Percentiles rank a stretch among this genome's conserved stretches.
phyloP scores from a whole-genome alignment of 2,329 filamentous ascomycete genomes.

The Dactylellina haptotyla region DNA sequence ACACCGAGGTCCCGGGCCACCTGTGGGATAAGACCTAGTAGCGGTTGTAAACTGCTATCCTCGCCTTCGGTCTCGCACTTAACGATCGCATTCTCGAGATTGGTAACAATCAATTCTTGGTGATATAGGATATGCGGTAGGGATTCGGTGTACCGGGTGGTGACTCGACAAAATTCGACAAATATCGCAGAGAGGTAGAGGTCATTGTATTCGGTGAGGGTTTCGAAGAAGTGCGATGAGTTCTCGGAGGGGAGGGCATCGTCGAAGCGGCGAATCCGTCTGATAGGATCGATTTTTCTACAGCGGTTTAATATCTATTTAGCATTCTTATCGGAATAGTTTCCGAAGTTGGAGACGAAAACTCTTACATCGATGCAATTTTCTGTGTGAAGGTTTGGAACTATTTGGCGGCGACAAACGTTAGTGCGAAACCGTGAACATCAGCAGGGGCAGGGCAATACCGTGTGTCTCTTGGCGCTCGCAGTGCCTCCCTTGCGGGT shows the following conservation, averaged over 20 bases:
- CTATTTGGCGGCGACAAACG: conserved; percentile 31
- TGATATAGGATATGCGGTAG: conserved; percentile 92
- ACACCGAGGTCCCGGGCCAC: conserved; percentile 93
- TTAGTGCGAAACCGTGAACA: conserved; percentile 9
- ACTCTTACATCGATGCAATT: conserved; percentile 57
- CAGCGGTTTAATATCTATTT: not conserved
- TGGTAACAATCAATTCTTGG: conserved; percentile 81
- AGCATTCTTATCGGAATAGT: too few species aligned
- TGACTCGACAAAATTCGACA: conserved; percentile 77
- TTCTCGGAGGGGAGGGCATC: conserved; percentile 79
- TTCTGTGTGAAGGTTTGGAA: conserved; percentile 59
- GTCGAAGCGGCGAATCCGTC: conserved; percentile 85
- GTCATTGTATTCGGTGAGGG: conserved; percentile 88
- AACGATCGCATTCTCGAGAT: conserved; percentile 67
- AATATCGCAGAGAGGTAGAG: conserved; percentile 88
- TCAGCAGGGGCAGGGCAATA: conserved; percentile 20
- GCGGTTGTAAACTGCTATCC: conserved; percentile 81
- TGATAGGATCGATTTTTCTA: conserved; percentile 80
- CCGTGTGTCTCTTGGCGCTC: conserved; percentile 56
- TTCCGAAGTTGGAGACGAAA: not conserved
- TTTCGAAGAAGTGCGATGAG: conserved; percentile 86
- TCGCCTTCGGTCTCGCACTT: conserved; percentile 83
- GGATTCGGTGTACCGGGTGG: conserved; percentile 83
- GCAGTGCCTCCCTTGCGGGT: conserved; percentile 56
- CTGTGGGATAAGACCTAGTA: conserved; percentile 86